These are phyloP conservation scores for Sedum album DNA, from an alignment of 164 flowering plant genomes.

Conservation along the genomic window DNA sequence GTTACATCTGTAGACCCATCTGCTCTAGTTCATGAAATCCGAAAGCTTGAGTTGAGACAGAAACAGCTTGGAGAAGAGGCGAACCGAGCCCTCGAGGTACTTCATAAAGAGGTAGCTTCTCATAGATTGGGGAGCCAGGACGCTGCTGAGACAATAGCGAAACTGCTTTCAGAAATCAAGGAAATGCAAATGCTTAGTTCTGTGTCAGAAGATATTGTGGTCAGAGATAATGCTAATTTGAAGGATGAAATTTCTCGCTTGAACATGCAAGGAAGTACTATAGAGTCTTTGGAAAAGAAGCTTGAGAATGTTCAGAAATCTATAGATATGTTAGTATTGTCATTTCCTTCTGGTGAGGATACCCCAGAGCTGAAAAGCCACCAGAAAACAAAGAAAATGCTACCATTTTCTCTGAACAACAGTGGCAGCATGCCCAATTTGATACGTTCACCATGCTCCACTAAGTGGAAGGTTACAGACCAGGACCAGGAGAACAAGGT, in stretches of 20 bases:
- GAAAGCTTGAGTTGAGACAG: slow-evolving; percentile 66
- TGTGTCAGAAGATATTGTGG: slow-evolving; percentile 24
- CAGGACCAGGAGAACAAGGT: slow-evolving; percentile 48
- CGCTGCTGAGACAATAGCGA: slow-evolving; percentile 54
- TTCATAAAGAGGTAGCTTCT: slow-evolving; percentile 65
- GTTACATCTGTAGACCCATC: slow-evolving; percentile 47
- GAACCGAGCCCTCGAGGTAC: slow-evolving; percentile 66
- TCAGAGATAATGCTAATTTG: slow-evolving; percentile 39
- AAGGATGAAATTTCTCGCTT: slow-evolving; percentile 65
- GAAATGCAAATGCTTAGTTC: slow-evolving; percentile 36
- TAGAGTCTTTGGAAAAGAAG: slow-evolving; percentile 59
- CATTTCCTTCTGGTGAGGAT: slow-evolving; percentile 31
- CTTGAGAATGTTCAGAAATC: slow-evolving; percentile 73
- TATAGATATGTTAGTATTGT: slow-evolving; percentile 49
- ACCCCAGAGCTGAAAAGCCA: slow-evolving; percentile 31
- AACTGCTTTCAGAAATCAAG: slow-evolving; percentile 66
- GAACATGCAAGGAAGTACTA: slow-evolving; percentile 46
- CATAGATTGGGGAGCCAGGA: slow-evolving; percentile 55
- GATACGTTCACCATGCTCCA: slow-evolving; percentile 61
- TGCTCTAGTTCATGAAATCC: slow-evolving; percentile 58
- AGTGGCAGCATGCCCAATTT: slow-evolving; percentile 48
- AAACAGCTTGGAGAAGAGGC: slow-evolving; percentile 82
- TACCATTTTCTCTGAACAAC: slow-evolving; percentile 50
- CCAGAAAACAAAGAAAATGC: slow-evolving; percentile 38
- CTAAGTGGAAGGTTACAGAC: slow-evolving; percentile 32